Evolutionary conservation across 106 monocot genomes (phyloP).

Genomic region (Platanthera guangdongensis): DNA sequence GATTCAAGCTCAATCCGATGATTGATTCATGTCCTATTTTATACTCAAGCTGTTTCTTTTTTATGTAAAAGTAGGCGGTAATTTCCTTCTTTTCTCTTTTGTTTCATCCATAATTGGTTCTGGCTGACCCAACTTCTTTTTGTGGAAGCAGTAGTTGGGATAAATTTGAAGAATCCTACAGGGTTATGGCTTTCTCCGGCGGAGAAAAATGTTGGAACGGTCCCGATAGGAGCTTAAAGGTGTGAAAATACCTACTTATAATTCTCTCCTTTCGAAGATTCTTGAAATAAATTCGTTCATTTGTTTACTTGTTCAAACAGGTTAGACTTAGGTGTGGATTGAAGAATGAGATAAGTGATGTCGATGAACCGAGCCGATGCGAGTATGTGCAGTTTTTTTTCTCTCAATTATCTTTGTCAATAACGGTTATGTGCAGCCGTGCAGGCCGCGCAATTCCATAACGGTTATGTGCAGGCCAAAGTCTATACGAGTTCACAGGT

Average conservation of each 20-base stretch:
- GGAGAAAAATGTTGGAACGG: conserved; percentile 99
- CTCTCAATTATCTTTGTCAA: not conserved
- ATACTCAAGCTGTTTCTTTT: too few species aligned
- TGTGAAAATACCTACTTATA: conserved; percentile 5
- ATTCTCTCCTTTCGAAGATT: not conserved
- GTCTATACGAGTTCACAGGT: too few species aligned
- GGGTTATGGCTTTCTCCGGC: conserved; percentile 65
- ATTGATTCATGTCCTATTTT: too few species aligned
- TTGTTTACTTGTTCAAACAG: conserved; percentile 32
- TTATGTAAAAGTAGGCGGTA: too few species aligned
- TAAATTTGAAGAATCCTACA: conserved; percentile 88
- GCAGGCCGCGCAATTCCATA: too few species aligned
- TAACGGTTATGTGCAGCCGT: not conserved
- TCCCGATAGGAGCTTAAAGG: conserved; percentile 91
- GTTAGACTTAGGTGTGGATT: conserved; percentile 94
- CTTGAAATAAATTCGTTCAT: not conserved
- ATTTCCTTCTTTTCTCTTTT: not conserved
- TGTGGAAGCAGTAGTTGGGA: conserved; percentile 65
- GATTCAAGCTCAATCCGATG: too few species aligned
- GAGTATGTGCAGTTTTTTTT: conserved; percentile 51
- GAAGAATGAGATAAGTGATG: conserved; percentile 74
- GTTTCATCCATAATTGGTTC: not conserved
- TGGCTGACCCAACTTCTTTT: not conserved
- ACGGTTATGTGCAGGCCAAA: too few species aligned
- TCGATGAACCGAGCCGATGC: conserved; percentile 98